A percentile compares a stretch with the other conserved stretches of the same genome.
These are phyloP conservation scores for Eimeria necatrix DNA, from an alignment of 169 alveolate genomes.

Conservation along the genomic window DNA sequence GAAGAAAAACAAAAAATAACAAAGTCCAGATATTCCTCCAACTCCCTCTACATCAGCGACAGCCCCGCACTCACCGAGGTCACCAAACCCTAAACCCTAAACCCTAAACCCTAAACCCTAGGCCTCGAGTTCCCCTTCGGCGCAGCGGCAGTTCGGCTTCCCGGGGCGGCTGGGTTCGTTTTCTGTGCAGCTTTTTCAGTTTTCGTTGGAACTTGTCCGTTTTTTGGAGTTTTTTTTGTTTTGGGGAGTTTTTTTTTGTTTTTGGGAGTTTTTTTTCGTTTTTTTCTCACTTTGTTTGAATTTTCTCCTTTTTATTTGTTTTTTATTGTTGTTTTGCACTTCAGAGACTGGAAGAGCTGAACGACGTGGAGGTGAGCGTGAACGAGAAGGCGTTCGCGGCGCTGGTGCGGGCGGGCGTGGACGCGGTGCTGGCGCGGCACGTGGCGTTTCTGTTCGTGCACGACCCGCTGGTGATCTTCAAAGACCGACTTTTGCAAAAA, in stretches of 20 bases:
- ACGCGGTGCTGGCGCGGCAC: slow-evolving; percentile 94
- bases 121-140: neutral
- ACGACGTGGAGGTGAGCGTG: slow-evolving; percentile 93
- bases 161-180: neutral
- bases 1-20: slow-evolving; percentile 91
- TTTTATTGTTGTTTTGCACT: too few relatives aligned
- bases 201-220: neutral
- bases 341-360: slow-evolving; percentile 85
- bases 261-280: neutral
- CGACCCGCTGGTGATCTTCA: slow-evolving; percentile 96
- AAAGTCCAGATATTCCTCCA: slow-evolving; percentile 95
- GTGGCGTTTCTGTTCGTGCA: slow-evolving; percentile 92
- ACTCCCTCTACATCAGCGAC: slow-evolving; percentile 93
- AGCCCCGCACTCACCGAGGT: slow-evolving; percentile 81
- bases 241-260: neutral
- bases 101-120: too few relatives aligned
- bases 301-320: too few relatives aligned
- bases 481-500: slow-evolving; percentile 44
- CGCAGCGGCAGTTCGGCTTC: neutral
- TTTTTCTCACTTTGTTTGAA: too few relatives aligned
- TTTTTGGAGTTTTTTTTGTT: neutral
- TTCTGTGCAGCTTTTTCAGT: neutral
- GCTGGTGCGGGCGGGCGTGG: slow-evolving; percentile 89
- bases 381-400: slow-evolving; percentile 88
- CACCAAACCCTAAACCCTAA: neutral